These are phyloP conservation scores for Malbranchea cinnamomea DNA, from an alignment of 2,329 filamentous ascomycete genomes.

Conservation along the genomic window DNA sequence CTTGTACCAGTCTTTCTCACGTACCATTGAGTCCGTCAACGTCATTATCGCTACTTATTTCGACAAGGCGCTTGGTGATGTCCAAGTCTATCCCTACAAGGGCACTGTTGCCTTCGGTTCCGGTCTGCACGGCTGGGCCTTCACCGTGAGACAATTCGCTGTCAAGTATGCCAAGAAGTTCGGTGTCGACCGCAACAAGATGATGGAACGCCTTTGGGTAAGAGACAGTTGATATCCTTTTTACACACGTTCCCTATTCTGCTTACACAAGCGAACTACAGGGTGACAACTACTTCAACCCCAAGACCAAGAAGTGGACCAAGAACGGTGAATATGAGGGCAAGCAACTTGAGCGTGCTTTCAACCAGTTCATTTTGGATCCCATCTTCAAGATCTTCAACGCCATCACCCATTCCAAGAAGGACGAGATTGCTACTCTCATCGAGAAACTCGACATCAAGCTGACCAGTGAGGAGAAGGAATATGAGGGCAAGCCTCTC, in stretches of 20 bases:
- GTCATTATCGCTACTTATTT: conserved; percentile 99
- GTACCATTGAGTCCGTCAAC: conserved; percentile 99
- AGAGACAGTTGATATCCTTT: conserved; percentile 17
- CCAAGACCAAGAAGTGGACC: conserved; percentile 99
- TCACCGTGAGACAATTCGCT: conserved; percentile 97
- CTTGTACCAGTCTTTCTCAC: conserved; percentile 97
- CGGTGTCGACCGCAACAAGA: conserved; percentile 98
- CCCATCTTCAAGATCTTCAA: conserved; percentile 99
- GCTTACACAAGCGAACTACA: conserved; percentile 18
- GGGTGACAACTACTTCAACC: conserved; percentile 99
- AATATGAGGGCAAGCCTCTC: conserved; percentile 92
- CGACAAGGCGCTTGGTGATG: conserved; percentile 91
- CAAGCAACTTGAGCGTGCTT: conserved; percentile 87
- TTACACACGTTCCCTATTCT: neutral
- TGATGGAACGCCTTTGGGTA: conserved; percentile 99
- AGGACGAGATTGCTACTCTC: conserved; percentile 70
- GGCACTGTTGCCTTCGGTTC: conserved; percentile 98
- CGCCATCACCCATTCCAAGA: conserved; percentile 97
- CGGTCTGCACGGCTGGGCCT: conserved; percentile 99
- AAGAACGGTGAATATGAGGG: conserved; percentile 71
- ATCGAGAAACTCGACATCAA: conserved; percentile 92
- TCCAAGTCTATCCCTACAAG: conserved; percentile 96
- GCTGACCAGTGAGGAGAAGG: conserved; percentile 71
- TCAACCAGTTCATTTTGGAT: conserved; percentile 99
- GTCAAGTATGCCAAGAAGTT: conserved; percentile 98